These are phyloP conservation scores for Chytriomyces confervae DNA, from an alignment of 192 early-diverging fungal genomes.

Conservation along the genomic window DNA sequence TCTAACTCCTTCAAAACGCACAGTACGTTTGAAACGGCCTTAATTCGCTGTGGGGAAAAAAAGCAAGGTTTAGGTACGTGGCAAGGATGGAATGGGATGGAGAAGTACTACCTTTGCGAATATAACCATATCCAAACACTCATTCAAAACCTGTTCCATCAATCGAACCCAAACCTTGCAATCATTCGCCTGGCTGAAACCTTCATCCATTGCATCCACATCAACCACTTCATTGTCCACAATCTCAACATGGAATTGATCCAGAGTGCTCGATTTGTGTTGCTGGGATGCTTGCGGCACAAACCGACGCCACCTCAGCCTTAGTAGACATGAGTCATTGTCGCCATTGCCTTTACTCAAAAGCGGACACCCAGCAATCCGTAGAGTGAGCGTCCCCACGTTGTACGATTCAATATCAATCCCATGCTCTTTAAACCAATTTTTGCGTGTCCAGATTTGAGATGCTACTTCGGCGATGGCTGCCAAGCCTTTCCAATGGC, in stretches of 20 bases:
- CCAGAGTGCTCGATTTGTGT: not conserved
- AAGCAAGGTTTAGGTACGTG: not conserved
- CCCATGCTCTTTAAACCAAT: slow-evolving; percentile 21
- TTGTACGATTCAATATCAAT: slow-evolving; percentile 12
- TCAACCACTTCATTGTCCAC: not conserved
- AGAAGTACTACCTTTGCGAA: slow-evolving; percentile 20
- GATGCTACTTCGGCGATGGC: slow-evolving; percentile 27
- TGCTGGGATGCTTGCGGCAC: not conserved
- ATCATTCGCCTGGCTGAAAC: not conserved
- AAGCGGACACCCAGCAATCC: slow-evolving; percentile 7
- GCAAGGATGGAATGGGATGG: not conserved
- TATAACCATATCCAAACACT: slow-evolving; percentile 29
- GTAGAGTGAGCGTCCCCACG: slow-evolving; percentile 18
- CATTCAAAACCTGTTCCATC: slow-evolving; percentile 19
- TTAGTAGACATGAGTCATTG: not conserved
- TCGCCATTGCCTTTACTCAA: not conserved
- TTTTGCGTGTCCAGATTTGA: slow-evolving; percentile 18
- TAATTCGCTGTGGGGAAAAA: not conserved
- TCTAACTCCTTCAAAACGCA: not conserved
- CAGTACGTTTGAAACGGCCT: slow-evolving; percentile 16
- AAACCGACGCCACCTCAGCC: slow-evolving; percentile 26
- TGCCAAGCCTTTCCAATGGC: slow-evolving; percentile 28
- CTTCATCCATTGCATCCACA: slow-evolving; percentile 2
- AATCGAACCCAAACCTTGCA: not conserved
- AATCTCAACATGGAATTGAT: slow-evolving; percentile 23